Conservation (phyloP, 1,139 yeast genomes). For the Geotrichum carabidarum region DNA sequence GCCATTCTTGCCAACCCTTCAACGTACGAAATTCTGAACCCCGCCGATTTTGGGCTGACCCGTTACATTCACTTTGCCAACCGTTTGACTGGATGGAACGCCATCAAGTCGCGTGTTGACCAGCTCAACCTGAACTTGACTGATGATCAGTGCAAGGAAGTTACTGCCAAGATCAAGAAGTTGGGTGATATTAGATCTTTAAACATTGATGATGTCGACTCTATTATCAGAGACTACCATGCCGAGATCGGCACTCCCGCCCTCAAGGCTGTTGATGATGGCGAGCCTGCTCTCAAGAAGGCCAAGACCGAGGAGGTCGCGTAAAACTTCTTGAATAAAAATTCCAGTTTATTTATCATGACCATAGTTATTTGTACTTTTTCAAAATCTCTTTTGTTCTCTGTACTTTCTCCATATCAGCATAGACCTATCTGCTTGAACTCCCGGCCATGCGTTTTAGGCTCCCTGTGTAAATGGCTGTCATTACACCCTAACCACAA, state of each 20-base stretch:
- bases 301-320: constrained; percentile 14
- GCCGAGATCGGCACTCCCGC: constrained; percentile 52
- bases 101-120: constrained; percentile 95
- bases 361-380: too few relatives aligned
- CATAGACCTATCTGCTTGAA: too few relatives aligned
- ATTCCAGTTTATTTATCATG: background rate
- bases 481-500: background rate
- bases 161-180: constrained; percentile 85
- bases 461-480: too few relatives aligned
- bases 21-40: constrained; percentile 92
- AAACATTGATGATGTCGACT: constrained; percentile 94
- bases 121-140: constrained; percentile 86
- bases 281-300: constrained; percentile 25
- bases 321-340: background rate
- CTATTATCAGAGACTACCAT: constrained; percentile 91
- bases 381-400: too few relatives aligned
- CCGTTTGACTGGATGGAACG: constrained; percentile 98
- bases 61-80: constrained; percentile 96
- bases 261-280: constrained; percentile 24
- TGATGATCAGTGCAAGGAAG: constrained; percentile 92
- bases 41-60: constrained; percentile 89
- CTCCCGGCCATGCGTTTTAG: too few relatives aligned
- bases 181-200: constrained; percentile 93
- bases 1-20: constrained; percentile 98
- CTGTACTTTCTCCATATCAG: too few relatives aligned